A percentile compares a stretch with the other conserved stretches of the same genome.
Evolutionary conservation across 345 rosid species (phyloP).

Genomic region (Jatropha curcas): DNA sequence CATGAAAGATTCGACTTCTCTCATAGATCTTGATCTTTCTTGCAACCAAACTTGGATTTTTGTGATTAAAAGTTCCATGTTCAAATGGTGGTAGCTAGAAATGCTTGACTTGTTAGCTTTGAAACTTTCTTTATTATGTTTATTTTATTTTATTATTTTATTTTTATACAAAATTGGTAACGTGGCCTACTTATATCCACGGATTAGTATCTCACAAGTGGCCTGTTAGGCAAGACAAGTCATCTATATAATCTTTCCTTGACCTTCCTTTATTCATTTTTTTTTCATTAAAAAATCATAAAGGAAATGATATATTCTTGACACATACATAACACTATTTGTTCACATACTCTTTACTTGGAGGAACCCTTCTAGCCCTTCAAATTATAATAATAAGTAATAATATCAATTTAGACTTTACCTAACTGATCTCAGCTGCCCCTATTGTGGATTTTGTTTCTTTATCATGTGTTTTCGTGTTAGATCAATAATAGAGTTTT

Average conservation of each 20-base stretch:
- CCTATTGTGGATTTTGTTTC: slow-evolving; percentile 4
- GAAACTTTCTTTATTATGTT: not conserved
- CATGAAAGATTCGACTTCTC: not conserved
- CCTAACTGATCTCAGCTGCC: slow-evolving; percentile 19
- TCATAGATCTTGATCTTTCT: not conserved
- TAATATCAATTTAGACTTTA: no score
- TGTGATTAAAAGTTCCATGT: not conserved
- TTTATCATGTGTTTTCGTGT: no score
- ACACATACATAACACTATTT: slow-evolving; percentile 3
- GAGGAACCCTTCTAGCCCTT: slow-evolving; percentile 1
- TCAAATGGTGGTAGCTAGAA: slow-evolving; percentile 16
- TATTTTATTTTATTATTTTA: not conserved
- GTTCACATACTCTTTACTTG: slow-evolving; percentile 3
- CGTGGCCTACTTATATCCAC: slow-evolving; percentile 37
- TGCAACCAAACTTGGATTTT: not conserved
- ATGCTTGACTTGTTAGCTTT: slow-evolving; percentile 13
- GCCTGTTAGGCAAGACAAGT: slow-evolving; percentile 14
- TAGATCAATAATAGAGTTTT: no score
- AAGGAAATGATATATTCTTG: slow-evolving; percentile 5
- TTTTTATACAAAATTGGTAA: not conserved
- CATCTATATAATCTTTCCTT: slow-evolving; percentile 6
- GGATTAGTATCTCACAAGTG: slow-evolving; percentile 11
- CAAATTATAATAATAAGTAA: no score
- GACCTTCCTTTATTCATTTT: slow-evolving; percentile 1
- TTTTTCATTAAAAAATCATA: not conserved